Conservation (phyloP, 495 filamentous ascomycete genomes). For the Podospora bellae-mahoneyi region DNA sequence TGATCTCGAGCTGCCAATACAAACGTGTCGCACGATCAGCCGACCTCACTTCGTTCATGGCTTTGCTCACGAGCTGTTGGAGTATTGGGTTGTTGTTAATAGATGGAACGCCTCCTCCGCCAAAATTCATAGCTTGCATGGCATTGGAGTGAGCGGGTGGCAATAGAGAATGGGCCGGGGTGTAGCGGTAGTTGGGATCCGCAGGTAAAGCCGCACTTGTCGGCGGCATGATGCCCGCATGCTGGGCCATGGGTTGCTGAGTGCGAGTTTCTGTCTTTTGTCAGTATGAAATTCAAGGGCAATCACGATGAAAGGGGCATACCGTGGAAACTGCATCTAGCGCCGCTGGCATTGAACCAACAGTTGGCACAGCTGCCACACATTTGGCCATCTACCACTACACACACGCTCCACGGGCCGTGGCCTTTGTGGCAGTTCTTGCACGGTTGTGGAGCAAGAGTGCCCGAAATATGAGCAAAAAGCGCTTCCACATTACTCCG, state of each 20-base stretch:
- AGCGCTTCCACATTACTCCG: slow-evolving; percentile 51
- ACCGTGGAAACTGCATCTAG: slow-evolving; percentile 52
- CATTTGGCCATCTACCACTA: slow-evolving; percentile 50
- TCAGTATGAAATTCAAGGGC: not conserved
- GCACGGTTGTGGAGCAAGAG: slow-evolving; percentile 41
- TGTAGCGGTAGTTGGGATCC: slow-evolving; percentile 25
- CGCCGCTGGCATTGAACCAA: slow-evolving; percentile 52
- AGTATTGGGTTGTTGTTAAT: slow-evolving; percentile 38
- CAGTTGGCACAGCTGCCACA: slow-evolving; percentile 52
- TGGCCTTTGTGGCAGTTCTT: slow-evolving; percentile 54
- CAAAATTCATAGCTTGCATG: slow-evolving; percentile 19
- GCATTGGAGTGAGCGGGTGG: slow-evolving; percentile 7
- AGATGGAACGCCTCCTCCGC: slow-evolving; percentile 19
- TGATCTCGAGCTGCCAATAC: slow-evolving; percentile 42
- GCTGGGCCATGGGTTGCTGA: slow-evolving; percentile 24
- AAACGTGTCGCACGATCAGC: slow-evolving; percentile 40
- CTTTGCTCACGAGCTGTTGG: slow-evolving; percentile 37
- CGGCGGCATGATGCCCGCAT: slow-evolving; percentile 22
- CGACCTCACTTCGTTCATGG: slow-evolving; percentile 40
- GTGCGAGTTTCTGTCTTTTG: slow-evolving; percentile 29
- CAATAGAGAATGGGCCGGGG: slow-evolving; percentile 21
- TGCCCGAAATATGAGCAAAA: slow-evolving; percentile 49
- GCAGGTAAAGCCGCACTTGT: slow-evolving; percentile 25
- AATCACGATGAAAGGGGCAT: slow-evolving; percentile 17
- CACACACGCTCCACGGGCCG: slow-evolving; percentile 47